Percentiles rank a stretch among this genome's conserved stretches.
These are phyloP conservation scores for Elsinoe arachidis DNA, from an alignment of 2,329 filamentous ascomycete species.

Conservation along the genomic window DNA sequence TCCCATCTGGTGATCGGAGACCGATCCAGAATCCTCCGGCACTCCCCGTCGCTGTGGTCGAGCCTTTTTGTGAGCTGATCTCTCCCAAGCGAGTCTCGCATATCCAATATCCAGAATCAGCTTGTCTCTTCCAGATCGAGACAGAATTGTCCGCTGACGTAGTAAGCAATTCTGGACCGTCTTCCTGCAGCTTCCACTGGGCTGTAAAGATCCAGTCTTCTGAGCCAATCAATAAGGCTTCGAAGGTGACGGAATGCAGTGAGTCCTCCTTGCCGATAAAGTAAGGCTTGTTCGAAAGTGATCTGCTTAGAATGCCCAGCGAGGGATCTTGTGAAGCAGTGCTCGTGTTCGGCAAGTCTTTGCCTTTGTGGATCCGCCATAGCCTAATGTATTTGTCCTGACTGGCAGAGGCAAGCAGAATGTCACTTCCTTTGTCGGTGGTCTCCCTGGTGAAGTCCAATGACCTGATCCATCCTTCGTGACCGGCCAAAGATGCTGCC, in stretches of 20 bases:
- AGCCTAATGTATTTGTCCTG: slow-evolving; percentile 96
- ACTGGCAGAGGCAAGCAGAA: slow-evolving; percentile 83
- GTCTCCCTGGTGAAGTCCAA: slow-evolving; percentile 66
- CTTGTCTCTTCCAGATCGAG: slow-evolving; percentile 83
- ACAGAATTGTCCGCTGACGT: slow-evolving; percentile 93
- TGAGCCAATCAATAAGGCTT: slow-evolving; percentile 85
- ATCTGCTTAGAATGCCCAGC: slow-evolving; percentile 56
- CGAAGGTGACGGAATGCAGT: slow-evolving; percentile 79
- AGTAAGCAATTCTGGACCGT: slow-evolving; percentile 53
- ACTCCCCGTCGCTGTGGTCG: slow-evolving; percentile 91
- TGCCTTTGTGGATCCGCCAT: slow-evolving; percentile 73
- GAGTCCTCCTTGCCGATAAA: slow-evolving; percentile 53
- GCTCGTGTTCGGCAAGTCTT: slow-evolving; percentile 51
- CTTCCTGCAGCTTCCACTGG: slow-evolving; percentile 54
- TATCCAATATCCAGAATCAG: slow-evolving; percentile 80
- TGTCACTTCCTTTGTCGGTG: slow-evolving; percentile 48
- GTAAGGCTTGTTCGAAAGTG: slow-evolving; percentile 83
- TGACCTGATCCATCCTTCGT: slow-evolving; percentile 91
- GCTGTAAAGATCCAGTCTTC: slow-evolving; percentile 98
- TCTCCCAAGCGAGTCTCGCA: slow-evolving; percentile 80
- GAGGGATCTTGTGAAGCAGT: slow-evolving; percentile 48
- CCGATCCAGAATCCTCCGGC: slow-evolving; percentile 95
- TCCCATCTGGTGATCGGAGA: slow-evolving; percentile 75
- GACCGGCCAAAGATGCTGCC: slow-evolving; percentile 71
- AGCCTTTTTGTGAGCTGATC: slow-evolving; percentile 89